phyloP scores from a whole-genome alignment of 2,329 filamentous ascomycete species.

The Tolypocladium nubicola region DNA sequence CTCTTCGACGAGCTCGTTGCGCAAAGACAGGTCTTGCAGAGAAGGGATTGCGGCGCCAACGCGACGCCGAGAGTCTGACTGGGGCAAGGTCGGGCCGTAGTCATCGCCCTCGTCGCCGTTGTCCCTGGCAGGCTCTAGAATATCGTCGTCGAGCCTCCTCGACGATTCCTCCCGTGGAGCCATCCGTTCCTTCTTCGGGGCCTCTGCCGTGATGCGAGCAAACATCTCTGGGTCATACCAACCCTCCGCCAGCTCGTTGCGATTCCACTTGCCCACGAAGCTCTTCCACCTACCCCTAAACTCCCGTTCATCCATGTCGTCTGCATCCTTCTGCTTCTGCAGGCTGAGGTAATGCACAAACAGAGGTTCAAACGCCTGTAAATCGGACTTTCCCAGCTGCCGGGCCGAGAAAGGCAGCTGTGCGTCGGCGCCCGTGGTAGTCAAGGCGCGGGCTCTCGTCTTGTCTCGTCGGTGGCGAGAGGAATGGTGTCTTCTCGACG shows the following conservation, averaged over 20 bases:
- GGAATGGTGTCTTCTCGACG: slow-evolving; percentile 13
- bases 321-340: slow-evolving; percentile 67
- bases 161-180: neutral
- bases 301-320: slow-evolving; percentile 64
- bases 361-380: slow-evolving; percentile 55
- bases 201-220: slow-evolving; percentile 21
- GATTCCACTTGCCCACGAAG: slow-evolving; percentile 87
- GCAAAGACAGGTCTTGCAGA: slow-evolving; percentile 60
- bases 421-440: neutral
- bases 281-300: slow-evolving; percentile 83
- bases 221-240: slow-evolving; percentile 85
- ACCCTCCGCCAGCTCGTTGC: slow-evolving; percentile 71
- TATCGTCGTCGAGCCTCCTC: slow-evolving; percentile 4
- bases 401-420: slow-evolving; percentile 56
- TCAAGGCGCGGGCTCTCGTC: neutral
- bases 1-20: slow-evolving; percentile 37
- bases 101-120: slow-evolving; percentile 40
- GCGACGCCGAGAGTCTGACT: slow-evolving; percentile 12
- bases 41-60: slow-evolving; percentile 56
- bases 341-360: slow-evolving; percentile 80
- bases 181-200: slow-evolving; percentile 2
- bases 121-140: neutral
- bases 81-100: slow-evolving; percentile 34
- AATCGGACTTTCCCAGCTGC: slow-evolving; percentile 57
- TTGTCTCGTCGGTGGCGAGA: slow-evolving; percentile 8